Conservation (phyloP, 768 basidiomycete genomes). For the Pulveroboletus ravenelii region DNA sequence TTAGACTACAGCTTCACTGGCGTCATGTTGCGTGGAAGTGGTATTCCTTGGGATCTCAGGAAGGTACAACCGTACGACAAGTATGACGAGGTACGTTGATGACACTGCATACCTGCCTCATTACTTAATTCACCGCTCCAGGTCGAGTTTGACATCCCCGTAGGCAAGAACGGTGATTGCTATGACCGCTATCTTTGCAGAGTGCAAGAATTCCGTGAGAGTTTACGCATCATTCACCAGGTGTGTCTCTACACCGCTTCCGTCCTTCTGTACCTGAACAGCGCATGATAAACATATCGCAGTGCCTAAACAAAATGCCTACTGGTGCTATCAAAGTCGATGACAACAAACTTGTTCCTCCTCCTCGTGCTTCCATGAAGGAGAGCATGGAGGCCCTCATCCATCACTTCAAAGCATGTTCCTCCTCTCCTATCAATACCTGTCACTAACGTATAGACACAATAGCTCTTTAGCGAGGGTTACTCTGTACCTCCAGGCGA, state of each 20-base stretch:
- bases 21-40: constrained; percentile 94
- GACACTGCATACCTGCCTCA: background rate
- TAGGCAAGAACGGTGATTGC: constrained; percentile 95
- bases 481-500: constrained; percentile 95
- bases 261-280: background rate
- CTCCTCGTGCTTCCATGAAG: constrained; percentile 97
- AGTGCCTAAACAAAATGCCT: constrained; percentile 98
- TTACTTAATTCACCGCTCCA: constrained; percentile 22
- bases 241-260: constrained; percentile 28
- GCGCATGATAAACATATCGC: constrained; percentile 4
- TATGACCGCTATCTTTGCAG: constrained; percentile 97
- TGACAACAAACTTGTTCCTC: constrained; percentile 95
- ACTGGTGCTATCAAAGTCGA: constrained; percentile 90
- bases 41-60: constrained; percentile 91
- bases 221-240: constrained; percentile 80
- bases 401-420: constrained; percentile 89
- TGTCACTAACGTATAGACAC: background rate
- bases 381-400: constrained; percentile 98
- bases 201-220: constrained; percentile 98
- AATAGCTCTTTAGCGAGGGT: constrained; percentile 89
- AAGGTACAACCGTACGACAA: constrained; percentile 94
- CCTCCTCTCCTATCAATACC: background rate
- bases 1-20: constrained; percentile 91
- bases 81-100: constrained; percentile 71
- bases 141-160: constrained; percentile 98